A percentile compares a stretch with the other conserved stretches of the same genome.
Conservation (phyloP, 2,329 filamentous ascomycete species). For the Botrytis fabae region DNA sequence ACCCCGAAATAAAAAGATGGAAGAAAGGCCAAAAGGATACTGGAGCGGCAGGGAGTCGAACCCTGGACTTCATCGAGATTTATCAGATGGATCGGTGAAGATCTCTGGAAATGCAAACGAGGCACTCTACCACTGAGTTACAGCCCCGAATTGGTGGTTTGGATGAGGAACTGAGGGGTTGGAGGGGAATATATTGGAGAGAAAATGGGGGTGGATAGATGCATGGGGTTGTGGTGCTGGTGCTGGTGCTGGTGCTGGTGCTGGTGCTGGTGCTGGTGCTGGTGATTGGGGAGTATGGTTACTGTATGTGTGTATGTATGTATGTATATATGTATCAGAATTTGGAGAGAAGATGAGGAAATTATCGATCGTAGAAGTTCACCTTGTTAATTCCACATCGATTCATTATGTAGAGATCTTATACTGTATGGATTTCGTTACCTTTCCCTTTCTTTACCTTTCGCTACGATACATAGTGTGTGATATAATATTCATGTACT, state of each 20-base stretch:
- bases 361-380: background rate
- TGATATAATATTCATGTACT: background rate
- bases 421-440: background rate
- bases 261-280: background rate
- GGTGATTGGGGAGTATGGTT: background rate
- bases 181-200: accelerated
- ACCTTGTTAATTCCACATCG: background rate
- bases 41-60: conserved; percentile 17
- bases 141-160: background rate
- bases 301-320: background rate
- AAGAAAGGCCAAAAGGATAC: background rate
- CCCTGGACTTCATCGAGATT: conserved; percentile 4
- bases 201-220: background rate
- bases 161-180: accelerated
- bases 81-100: background rate
- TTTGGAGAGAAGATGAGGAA: background rate
- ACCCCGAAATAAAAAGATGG: background rate
- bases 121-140: conserved; percentile 15
- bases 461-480: background rate
- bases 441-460: background rate
- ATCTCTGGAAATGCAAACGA: background rate
- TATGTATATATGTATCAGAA: background rate
- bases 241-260: background rate
- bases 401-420: background rate
- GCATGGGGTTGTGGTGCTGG: background rate